phyloP scores from a whole-genome alignment of 345 rosid genomes.

The Eucalyptus sp. region DNA sequence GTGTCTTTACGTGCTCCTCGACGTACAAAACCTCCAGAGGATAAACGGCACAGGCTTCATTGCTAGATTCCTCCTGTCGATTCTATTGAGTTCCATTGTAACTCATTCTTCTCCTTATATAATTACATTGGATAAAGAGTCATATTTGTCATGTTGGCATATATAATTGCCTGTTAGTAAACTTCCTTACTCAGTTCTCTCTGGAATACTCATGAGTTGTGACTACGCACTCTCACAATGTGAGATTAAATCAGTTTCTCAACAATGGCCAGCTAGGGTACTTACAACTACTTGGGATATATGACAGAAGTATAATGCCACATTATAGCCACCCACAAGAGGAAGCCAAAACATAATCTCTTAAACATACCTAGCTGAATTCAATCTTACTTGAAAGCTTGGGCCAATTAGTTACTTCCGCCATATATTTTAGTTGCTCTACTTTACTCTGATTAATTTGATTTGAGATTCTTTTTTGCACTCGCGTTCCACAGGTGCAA shows the following conservation, averaged over 20 bases:
- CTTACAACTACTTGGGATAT: background rate
- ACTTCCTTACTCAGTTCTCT: background rate
- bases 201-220: background rate
- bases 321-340: background rate
- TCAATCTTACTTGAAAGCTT: background rate
- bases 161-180: background rate
- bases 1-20: background rate
- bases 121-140: background rate
- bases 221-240: background rate
- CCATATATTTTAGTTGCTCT: background rate
- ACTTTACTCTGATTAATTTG: background rate
- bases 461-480: background rate
- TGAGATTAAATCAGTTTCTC: background rate
- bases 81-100: background rate
- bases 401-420: background rate
- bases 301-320: background rate
- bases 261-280: background rate
- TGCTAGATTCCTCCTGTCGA: background rate
- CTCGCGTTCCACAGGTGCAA: background rate
- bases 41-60: background rate
- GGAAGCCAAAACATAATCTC: background rate
- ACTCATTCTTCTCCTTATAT: background rate
- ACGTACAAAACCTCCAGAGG: background rate
- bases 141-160: background rate
- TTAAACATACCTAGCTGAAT: background rate